A percentile compares a stretch with the other conserved stretches of the same genome.
Evolutionary conservation across 345 rosid genomes (phyloP).

Genomic region (Corchorus olitorius): DNA sequence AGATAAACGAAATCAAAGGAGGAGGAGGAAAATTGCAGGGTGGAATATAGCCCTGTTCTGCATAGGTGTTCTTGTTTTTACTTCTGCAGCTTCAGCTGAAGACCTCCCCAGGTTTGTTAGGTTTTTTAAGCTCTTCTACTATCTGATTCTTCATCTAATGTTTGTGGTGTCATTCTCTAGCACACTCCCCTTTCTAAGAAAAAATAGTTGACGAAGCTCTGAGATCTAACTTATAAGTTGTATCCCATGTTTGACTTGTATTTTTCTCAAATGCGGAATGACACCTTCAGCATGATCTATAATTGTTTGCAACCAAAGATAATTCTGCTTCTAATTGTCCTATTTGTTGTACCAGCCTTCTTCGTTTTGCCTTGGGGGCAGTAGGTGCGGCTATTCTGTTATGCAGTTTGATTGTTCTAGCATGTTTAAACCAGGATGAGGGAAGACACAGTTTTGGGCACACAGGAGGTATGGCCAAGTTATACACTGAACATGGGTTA

Average conservation of each 20-base stretch:
- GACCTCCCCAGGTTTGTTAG: slow-evolving; percentile 50
- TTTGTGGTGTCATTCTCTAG: not conserved
- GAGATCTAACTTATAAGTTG: not conserved
- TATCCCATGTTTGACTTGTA: not conserved
- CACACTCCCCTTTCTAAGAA: not conserved
- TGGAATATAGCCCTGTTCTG: slow-evolving; percentile 60
- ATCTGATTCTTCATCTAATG: not conserved
- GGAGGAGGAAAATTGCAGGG: slow-evolving; percentile 57
- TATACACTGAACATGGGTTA: not conserved
- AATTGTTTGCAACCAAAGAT: not conserved
- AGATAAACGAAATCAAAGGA: slow-evolving; percentile 45
- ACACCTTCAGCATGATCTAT: not conserved
- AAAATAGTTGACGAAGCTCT: not conserved
- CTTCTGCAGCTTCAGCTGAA: slow-evolving; percentile 56
- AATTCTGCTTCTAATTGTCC: not conserved
- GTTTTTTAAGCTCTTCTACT: not conserved
- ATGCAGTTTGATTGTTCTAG: slow-evolving; percentile 61
- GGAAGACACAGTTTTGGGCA: slow-evolving; percentile 68
- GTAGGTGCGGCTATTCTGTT: slow-evolving; percentile 54
- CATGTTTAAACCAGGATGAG: slow-evolving; percentile 59
- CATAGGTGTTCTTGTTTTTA: slow-evolving; percentile 52
- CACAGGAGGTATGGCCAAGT: slow-evolving; percentile 50
- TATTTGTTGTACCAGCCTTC: slow-evolving; percentile 36
- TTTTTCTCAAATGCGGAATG: not conserved
- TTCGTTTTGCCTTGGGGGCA: slow-evolving; percentile 45